Evolutionary conservation across 345 rosid species (phyloP), one percentile per base, ranked within the genome.

Genomic region (Bruguiera gymnorhiza): DNA sequence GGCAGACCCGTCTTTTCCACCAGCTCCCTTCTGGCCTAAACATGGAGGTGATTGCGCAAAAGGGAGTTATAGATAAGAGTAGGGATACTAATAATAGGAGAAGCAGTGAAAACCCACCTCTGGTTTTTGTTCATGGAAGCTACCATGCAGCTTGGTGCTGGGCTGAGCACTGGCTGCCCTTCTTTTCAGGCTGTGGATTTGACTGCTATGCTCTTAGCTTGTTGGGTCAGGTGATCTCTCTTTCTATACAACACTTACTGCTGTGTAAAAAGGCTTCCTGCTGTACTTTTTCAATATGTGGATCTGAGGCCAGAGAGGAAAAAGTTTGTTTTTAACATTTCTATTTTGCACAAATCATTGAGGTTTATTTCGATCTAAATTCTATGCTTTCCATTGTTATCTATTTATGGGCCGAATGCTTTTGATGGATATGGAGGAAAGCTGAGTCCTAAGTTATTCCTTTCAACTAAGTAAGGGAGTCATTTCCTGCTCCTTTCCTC

Each of bases 121-220:
- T 93, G 74, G 87, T 93, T 36, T 89, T 93, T 78, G 83, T 91
- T 43, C 97, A 93, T 74, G 97, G 97, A 34, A 93, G 98, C 81
- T 91, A 91, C 26, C 97, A 91, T 78, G 92, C 98, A 53, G 96
- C 98, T 80, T 89, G 98, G 98, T 91, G 90, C 78, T 91, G 98
- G 98, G 96, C 93, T 79, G 97, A 87, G 71, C 78, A 87, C 59
- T 93, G 98, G 97, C 71, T 93, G 71, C 89, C 96, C 53, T 89
- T 89, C 85, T 91, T 93, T 73, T 86, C 97, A 55, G 74, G 70
- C 72, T 83, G 68, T 66, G 98, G 97, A 26, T 93, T 81, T 74
- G 97, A 89, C 74, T 86, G 91, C 83, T 91, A 84, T 59, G 96
- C 96, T 66, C 26, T 89, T 65, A 91, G 97, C 80, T 83, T 91